Base-by-base conservation (phyloP, 2,329 filamentous ascomycete genomes). In the Aureobasidium lini region DNA sequence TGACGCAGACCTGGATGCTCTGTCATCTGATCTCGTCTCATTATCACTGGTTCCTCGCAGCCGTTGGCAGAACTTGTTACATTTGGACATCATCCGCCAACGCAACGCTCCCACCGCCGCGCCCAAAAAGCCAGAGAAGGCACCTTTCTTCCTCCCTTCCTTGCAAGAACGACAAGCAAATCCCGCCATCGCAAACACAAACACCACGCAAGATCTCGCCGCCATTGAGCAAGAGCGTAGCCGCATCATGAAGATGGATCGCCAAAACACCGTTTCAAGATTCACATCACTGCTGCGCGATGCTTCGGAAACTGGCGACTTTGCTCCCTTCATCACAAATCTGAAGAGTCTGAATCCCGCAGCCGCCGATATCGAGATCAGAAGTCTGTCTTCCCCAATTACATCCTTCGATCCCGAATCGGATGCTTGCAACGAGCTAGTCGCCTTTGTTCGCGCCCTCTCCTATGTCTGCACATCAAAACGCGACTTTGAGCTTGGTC, bases 31-130 rank as follows among this genome's bases (percentile, higher is more conserved):
- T 61, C 87, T 99, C 75, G 87, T 92, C 70, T 96, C 92, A 0
- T 79, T 99, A 60, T 95, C 89, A 72, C 74, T 97, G 53, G 87
- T 97, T 4, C 95, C 94, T 10, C 91, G 89, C 72, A 90, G 88
- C 63, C 84, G 88, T 67, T 99, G 94, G 94, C 93, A 97, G 73
- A 96, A 91, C 1, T 79, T 99, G 13, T 79, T 99, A 31, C 90
- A 99, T 71, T 81, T 99, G 2, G 94, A 99, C 69, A 77, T 91
- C 29, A 96, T 99, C 70, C 74, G 92, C 75, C 84, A 91, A 73
- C 88, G 94, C 62, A 99, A 99, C 75, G 95, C 94, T 73, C 94
- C 95, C 0, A 92, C 85, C 64, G 91, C 96, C 72, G 84, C 92
- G 0, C 92, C 92, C 15, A 96, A 96, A 75, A 83, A 85, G 6